Base-by-base conservation (phyloP, 2,329 filamentous ascomycete species). In the Alternaria dauci region DNA sequence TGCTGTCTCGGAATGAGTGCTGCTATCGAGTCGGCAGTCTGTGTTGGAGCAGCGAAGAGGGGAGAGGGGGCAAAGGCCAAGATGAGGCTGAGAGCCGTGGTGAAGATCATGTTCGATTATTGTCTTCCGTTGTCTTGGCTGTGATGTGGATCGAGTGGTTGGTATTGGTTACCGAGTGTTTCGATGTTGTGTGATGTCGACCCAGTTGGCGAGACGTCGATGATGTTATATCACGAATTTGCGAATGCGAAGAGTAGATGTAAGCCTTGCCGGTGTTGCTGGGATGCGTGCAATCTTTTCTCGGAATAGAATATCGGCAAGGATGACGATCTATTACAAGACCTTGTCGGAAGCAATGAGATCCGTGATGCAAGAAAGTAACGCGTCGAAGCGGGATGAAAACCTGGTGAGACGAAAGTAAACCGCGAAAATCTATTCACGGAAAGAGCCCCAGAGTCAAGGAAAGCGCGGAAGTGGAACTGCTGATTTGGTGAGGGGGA, bases 41-140 rank as follows among this genome's bases (percentile, higher is more conserved):
- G 55, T 36, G 74, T 75, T 8, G 76, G 76, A 42, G 74, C 75
- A 25, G 77, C 76, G 62, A 77, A 62, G 55, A 79, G 53, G 20
- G 68, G 62, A 16, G 71, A 55, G 43, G 76, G 76, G 62, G 75
- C 72, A 57, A 79, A 62, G 43, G 76, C 74, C 68, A 77, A 59
- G 69, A 76, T 43, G 57, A 78, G 61, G 11, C 70, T 63, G 66
- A 77, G 41, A 20, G 71, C 63, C 43, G 67, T 68, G 52, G 73
- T 65, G 74, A 77, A 78, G 66, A 76, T 68, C 77, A 79, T 79
- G 50, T 53, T 69, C 32, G 42, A 43, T 55, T 55, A 43, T 48
- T 18, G 54, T 20, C 16, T 56, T 20, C 9, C 23, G 42, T n/a
- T 44, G 16, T 8, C 23, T 44, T 26, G 41, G 41, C 16, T 6